Evolutionary conservation across 192 early-diverging fungal genomes (phyloP).

Genomic region (Borealophlyctis nickersoniae): DNA sequence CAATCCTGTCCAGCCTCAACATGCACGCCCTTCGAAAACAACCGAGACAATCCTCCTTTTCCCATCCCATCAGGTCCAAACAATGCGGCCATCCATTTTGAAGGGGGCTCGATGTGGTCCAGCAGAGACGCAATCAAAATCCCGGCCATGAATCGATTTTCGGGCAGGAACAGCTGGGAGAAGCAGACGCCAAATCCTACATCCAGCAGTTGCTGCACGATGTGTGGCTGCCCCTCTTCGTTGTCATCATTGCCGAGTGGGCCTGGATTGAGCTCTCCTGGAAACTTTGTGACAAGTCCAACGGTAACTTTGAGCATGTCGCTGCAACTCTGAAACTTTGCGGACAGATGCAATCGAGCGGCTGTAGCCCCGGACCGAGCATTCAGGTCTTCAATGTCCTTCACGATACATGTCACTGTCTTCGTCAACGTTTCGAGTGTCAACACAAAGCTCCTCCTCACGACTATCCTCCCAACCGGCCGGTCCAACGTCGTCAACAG

Average conservation of each 20-base stretch:
- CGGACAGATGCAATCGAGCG: slow-evolving; percentile 6
- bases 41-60: no score
- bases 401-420: background rate
- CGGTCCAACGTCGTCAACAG: slow-evolving; percentile 28
- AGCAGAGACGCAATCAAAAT: slow-evolving; percentile 24
- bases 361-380: background rate
- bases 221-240: background rate
- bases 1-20: no score
- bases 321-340: slow-evolving; percentile 14
- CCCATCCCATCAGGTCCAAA: background rate
- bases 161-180: slow-evolving; percentile 16
- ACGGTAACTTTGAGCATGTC: slow-evolving; percentile 28
- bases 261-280: background rate
- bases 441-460: slow-evolving; percentile 1
- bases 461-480: slow-evolving; percentile 19
- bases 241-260: background rate
- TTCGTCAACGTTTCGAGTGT: slow-evolving; percentile 2
- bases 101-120: background rate
- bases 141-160: slow-evolving; percentile 39
- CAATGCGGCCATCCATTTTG: background rate
- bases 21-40: no score
- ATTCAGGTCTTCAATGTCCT: background rate
- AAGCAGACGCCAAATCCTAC: slow-evolving; percentile 10
- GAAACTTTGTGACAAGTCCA: slow-evolving; percentile 22
- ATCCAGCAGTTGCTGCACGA: slow-evolving; percentile 4